Percentiles rank a stretch among this genome's conserved stretches.
Conservation (phyloP, 2,329 filamentous ascomycete genomes). For the Cytospora piceae region DNA sequence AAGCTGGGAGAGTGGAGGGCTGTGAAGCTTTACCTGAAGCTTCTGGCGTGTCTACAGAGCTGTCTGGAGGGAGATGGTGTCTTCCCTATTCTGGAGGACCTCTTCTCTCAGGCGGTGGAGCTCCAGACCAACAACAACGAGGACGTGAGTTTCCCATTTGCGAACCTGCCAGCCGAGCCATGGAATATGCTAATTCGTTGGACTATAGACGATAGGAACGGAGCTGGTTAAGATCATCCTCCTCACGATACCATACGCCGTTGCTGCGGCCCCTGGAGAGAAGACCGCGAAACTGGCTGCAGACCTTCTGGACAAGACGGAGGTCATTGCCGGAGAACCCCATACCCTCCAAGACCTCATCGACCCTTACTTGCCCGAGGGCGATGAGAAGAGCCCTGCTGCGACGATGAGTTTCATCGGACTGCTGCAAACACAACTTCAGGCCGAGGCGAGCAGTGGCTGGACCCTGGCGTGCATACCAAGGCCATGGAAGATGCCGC, state of each 20-base stretch:
- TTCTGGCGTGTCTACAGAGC: conserved; percentile 83
- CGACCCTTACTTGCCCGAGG: conserved; percentile 76
- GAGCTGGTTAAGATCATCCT: conserved; percentile 97
- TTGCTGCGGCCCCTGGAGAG: conserved; percentile 72
- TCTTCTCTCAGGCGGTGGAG: conserved; percentile 91
- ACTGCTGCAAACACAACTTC: conserved; percentile 83
- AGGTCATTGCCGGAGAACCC: conserved; percentile 87
- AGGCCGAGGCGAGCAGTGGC: conserved; percentile 70
- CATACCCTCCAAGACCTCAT: conserved; percentile 84
- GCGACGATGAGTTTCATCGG: conserved; percentile 72
- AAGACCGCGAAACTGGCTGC: conserved; percentile 71
- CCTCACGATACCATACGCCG: conserved; percentile 87
- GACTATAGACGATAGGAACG: conserved; percentile 64
- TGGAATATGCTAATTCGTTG: not conserved
- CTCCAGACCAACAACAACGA: conserved; percentile 91
- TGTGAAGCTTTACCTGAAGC: conserved; percentile 87
- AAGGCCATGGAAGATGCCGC: conserved; percentile 68
- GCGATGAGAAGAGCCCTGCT: conserved; percentile 64
- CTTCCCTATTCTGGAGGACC: conserved; percentile 81
- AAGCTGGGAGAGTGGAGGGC: conserved; percentile 81
- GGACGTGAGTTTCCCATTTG: conserved; percentile 65
- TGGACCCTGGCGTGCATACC: conserved; percentile 76
- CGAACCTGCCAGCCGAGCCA: not conserved
- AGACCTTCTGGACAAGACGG: conserved; percentile 88
- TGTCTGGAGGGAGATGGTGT: conserved; percentile 83